Conservation (phyloP, 1,139 yeast genomes). For the Geotrichum fermentans region DNA sequence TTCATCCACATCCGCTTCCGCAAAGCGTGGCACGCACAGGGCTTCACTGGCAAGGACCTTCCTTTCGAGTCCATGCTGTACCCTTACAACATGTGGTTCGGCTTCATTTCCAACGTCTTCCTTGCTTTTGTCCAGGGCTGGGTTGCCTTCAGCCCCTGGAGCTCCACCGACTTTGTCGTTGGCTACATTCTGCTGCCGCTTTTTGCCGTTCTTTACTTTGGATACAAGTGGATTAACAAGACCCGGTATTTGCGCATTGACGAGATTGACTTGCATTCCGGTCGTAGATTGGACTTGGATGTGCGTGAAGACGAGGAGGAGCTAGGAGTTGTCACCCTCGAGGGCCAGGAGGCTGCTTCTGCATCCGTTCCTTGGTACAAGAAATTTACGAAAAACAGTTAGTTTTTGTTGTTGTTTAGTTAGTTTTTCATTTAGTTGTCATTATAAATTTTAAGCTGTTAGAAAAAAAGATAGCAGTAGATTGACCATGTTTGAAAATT, state of each 20-base stretch:
- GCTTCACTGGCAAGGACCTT: slow-evolving; percentile 45
- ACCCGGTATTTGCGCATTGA: slow-evolving; percentile 44
- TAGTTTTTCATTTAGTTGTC: not conserved
- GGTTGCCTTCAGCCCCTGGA: slow-evolving; percentile 58
- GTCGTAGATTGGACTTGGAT: slow-evolving; percentile 36
- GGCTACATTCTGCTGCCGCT: slow-evolving; percentile 61
- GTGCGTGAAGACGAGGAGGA: slow-evolving; percentile 11
- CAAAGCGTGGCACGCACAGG: slow-evolving; percentile 47
- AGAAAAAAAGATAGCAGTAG: not conserved
- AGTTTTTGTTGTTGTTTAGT: not conserved
- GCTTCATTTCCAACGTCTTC: slow-evolving; percentile 48
- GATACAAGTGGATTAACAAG: slow-evolving; percentile 41
- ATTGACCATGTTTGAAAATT: no score
- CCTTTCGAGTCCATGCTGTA: slow-evolving; percentile 52
- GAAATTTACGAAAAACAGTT: not conserved
- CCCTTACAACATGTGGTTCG: slow-evolving; percentile 51
- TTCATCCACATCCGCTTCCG: slow-evolving; percentile 50
- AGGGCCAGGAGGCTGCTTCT: slow-evolving; percentile 12
- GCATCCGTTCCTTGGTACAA: slow-evolving; percentile 2
- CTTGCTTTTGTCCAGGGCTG: slow-evolving; percentile 65
- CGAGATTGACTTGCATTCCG: slow-evolving; percentile 46
- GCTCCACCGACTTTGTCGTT: slow-evolving; percentile 57
- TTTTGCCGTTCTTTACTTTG: slow-evolving; percentile 44
- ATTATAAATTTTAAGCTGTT: not conserved
- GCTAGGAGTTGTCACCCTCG: slow-evolving; percentile 8